Evolutionary conservation across 2,329 filamentous ascomycete species (phyloP).

Genomic region (Microdochium nivale): DNA sequence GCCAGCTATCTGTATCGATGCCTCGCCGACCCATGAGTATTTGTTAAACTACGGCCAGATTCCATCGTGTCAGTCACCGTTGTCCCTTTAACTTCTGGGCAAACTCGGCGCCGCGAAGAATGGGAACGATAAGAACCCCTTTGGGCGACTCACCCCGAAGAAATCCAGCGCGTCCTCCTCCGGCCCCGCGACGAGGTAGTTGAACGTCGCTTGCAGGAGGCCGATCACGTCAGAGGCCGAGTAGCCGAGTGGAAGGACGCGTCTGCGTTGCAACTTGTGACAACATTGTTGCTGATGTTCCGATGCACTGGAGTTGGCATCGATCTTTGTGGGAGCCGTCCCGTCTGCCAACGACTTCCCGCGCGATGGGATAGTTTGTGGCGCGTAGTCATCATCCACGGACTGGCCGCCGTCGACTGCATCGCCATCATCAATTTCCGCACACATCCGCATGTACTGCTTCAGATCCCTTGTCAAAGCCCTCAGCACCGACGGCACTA

Average conservation of each 20-base stretch:
- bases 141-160: slow-evolving; percentile 6
- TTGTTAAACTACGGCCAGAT: slow-evolving; percentile 8
- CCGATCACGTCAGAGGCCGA: not conserved
- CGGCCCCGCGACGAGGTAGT: slow-evolving; percentile 10
- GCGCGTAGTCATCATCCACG: too few relatives aligned
- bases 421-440: slow-evolving; percentile 1
- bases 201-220: slow-evolving; percentile 2
- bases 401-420: not conserved
- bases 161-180: slow-evolving; percentile 9
- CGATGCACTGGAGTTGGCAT: too few relatives aligned
- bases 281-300: not conserved
- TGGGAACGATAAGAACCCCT: not conserved
- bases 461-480: slow-evolving; percentile 17
- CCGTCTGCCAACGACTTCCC: too few relatives aligned
- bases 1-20: slow-evolving; percentile 2
- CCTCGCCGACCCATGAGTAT: slow-evolving; percentile 4
- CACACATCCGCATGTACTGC: slow-evolving; percentile 13
- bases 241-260: slow-evolving; percentile 1
- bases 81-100: too few relatives aligned
- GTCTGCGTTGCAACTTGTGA: not conserved
- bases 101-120: too few relatives aligned
- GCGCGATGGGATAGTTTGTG: too few relatives aligned
- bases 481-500: slow-evolving; percentile 10
- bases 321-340: too few relatives aligned
- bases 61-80: not conserved